These are phyloP conservation scores for Teratosphaeriaceae sp. DNA, from an alignment of 2,329 filamentous ascomycete genomes.

Conservation along the genomic window DNA sequence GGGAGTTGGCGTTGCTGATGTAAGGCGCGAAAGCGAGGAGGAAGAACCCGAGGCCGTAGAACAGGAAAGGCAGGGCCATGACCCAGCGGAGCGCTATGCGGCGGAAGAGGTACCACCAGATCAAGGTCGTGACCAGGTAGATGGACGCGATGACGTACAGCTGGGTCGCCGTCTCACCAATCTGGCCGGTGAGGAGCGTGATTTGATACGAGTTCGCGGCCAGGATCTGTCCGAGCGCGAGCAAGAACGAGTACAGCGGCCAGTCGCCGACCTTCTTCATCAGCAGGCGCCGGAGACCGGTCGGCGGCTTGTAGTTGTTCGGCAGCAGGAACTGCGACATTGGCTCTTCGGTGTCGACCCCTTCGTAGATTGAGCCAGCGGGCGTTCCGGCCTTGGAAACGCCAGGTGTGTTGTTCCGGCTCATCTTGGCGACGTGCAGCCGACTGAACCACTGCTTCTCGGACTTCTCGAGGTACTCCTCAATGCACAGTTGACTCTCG, in stretches of 20 bases:
- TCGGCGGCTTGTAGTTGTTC: slow-evolving; percentile 50
- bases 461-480: slow-evolving; percentile 57
- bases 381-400: slow-evolving; percentile 27
- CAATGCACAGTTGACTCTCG: slow-evolving; percentile 54
- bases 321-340: slow-evolving; percentile 51
- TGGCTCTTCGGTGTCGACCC: slow-evolving; percentile 32
- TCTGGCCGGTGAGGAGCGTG: slow-evolving; percentile 57
- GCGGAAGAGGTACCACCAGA: slow-evolving; percentile 59
- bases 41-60: slow-evolving; percentile 58
- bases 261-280: slow-evolving; percentile 55
- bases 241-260: slow-evolving; percentile 56
- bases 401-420: slow-evolving; percentile 35
- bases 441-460: slow-evolving; percentile 61
- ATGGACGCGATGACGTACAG: slow-evolving; percentile 56
- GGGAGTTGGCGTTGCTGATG: slow-evolving; percentile 31
- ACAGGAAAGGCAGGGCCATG: slow-evolving; percentile 55
- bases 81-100: slow-evolving; percentile 50
- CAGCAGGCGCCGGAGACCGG: slow-evolving; percentile 49
- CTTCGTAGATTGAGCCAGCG: slow-evolving; percentile 36
- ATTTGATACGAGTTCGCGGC: slow-evolving; percentile 63
- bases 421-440: slow-evolving; percentile 53
- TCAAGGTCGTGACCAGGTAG: slow-evolving; percentile 51
- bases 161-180: slow-evolving; percentile 52
- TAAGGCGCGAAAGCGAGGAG: slow-evolving; percentile 58
- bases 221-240: slow-evolving; percentile 57